Conservation (phyloP, 176 grass and related monocot genomes). For the Chloris gayana region DNA sequence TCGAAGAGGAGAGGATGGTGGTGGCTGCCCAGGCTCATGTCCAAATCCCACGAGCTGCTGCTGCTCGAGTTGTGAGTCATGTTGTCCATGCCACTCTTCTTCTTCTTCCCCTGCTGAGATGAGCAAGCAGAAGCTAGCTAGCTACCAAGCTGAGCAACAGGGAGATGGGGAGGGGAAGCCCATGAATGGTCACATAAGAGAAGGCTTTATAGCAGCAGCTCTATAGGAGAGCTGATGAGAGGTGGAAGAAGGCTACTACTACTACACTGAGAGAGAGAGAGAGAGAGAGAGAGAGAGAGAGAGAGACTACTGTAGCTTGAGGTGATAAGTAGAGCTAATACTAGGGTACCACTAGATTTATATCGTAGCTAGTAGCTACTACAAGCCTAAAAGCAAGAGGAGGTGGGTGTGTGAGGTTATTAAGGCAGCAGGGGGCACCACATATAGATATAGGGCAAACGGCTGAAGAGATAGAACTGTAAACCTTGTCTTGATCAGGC, state of each 20-base stretch:
- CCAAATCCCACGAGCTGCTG: slow-evolving; percentile 88
- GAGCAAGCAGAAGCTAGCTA: neutral
- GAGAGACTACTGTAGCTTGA: neutral
- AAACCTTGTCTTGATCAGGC: slow-evolving; percentile 27
- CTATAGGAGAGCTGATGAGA: neutral
- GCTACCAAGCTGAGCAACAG: no score
- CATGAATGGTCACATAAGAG: slow-evolving; percentile 59
- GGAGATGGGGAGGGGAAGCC: slow-evolving; percentile 31
- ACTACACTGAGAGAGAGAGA: neutral
- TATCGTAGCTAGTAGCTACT: no score
- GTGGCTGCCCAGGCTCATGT: slow-evolving; percentile 84
- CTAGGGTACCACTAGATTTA: no score
- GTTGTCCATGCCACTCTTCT: slow-evolving; percentile 56
- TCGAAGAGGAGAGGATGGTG: slow-evolving; percentile 70
- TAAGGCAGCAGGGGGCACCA: neutral
- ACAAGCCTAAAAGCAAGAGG: no score
- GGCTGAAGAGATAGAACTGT: slow-evolving; percentile 18
- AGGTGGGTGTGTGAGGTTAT: no score
- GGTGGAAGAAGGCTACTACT: neutral
- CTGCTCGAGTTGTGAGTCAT: slow-evolving; percentile 66
- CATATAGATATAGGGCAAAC: neutral
- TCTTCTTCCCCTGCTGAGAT: neutral
- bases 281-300: no score
- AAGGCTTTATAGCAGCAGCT: slow-evolving; percentile 46
- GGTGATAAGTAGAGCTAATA: no score